phyloP scores from a whole-genome alignment of 1,284 basidiomycete genomes.

The Boletus calvinii region DNA sequence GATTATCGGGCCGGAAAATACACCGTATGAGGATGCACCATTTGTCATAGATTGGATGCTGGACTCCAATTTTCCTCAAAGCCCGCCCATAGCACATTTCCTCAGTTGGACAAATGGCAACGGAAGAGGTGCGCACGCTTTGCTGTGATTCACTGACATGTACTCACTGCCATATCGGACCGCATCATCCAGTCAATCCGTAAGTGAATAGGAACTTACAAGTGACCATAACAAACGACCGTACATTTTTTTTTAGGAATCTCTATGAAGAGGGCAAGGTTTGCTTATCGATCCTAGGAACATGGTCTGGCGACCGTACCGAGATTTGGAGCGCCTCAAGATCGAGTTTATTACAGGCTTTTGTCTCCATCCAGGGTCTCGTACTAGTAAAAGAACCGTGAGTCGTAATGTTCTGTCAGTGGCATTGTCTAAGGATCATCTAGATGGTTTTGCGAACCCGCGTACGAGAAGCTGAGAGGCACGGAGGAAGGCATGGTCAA shows the following conservation, averaged over 20 bases:
- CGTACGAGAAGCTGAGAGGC: conserved; percentile 85
- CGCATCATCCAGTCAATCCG: conserved; percentile 64
- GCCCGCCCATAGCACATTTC: conserved; percentile 88
- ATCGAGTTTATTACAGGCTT: conserved; percentile 86
- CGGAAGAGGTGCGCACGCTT: conserved; percentile 64
- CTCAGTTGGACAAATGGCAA: conserved; percentile 94
- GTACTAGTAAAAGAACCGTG: conserved; percentile 91
- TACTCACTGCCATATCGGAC: conserved; percentile 13
- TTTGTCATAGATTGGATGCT: conserved; percentile 95
- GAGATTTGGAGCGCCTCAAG: conserved; percentile 82
- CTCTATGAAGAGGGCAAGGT: conserved; percentile 96
- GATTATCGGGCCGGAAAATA: conserved; percentile 92
- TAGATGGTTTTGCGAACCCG: conserved; percentile 90
- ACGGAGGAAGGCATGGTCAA: conserved; percentile 89
- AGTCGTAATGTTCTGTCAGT: conserved; percentile 29
- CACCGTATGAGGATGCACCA: conserved; percentile 90
- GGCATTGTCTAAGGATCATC: conserved; percentile 2
- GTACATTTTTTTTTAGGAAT: conserved; percentile 50
- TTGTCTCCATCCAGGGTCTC: conserved; percentile 92
- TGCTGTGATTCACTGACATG: conserved; percentile 1
- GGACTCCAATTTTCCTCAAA: conserved; percentile 83
- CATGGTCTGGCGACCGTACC: conserved; percentile 86
- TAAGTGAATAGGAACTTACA: conserved; percentile 38
- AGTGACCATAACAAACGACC: neutral
- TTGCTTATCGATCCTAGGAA: conserved; percentile 88